phyloP scores from a whole-genome alignment of 345 rosid genomes.

The Limnanthes douglasii region DNA sequence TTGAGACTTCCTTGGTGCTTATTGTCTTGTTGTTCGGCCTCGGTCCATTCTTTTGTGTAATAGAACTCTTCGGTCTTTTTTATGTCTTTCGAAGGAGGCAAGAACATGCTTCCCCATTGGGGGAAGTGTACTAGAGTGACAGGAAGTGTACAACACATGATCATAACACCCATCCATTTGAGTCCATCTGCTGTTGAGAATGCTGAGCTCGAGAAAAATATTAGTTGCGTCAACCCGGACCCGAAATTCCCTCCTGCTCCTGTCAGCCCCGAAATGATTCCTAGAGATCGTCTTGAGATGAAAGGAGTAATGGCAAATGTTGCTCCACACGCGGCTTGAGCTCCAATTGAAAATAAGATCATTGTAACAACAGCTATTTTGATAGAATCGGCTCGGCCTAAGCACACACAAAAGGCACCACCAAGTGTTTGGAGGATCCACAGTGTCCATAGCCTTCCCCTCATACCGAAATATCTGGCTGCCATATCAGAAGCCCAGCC shows the following conservation, averaged over 20 bases:
- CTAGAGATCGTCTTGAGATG: constrained; percentile 38
- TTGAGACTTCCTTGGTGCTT: constrained; percentile 25
- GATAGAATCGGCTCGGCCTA: constrained; percentile 23
- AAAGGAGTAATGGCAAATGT: constrained; percentile 42
- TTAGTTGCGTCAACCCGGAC: constrained; percentile 33
- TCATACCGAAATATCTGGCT: constrained; percentile 31
- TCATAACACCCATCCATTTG: constrained; percentile 41
- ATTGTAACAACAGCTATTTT: constrained; percentile 18
- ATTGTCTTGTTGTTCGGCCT: constrained; percentile 25
- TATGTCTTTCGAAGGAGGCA: constrained; percentile 20
- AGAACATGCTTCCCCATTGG: constrained; percentile 59
- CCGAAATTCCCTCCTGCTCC: constrained; percentile 54
- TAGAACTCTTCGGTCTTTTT: constrained; percentile 26
- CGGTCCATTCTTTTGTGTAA: constrained; percentile 27
- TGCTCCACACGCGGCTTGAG: constrained; percentile 54
- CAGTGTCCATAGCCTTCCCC: constrained; percentile 36
- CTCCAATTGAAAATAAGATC: constrained; percentile 40
- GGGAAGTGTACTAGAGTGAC: constrained; percentile 32
- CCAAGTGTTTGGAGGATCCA: constrained; percentile 40
- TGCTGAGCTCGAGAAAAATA: constrained; percentile 23
- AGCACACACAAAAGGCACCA: constrained; percentile 39
- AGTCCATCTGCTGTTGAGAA: constrained; percentile 26
- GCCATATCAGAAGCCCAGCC: constrained; percentile 28
- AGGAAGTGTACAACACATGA: constrained; percentile 34
- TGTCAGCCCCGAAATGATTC: constrained; percentile 33